phyloP scores from a whole-genome alignment of 192 early-diverging fungal genomes.

The Allomyces javanicus region DNA sequence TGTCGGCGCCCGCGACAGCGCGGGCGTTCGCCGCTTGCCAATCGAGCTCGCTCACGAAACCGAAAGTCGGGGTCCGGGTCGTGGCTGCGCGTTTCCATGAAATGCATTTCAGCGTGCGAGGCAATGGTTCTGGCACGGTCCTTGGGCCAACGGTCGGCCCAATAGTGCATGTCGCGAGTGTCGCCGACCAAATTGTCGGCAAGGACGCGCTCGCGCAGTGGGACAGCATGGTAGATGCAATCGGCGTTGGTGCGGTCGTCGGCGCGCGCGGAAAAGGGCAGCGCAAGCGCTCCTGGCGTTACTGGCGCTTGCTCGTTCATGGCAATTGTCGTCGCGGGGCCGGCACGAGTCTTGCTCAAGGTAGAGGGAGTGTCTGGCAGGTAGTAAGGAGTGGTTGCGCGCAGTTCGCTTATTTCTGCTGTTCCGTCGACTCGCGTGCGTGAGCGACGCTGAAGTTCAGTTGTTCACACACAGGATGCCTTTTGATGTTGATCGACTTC shows the following conservation, averaged over 20 bases:
- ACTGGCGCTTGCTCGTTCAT: too few species aligned
- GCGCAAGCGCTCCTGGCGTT: too few species aligned
- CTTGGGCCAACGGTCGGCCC: slow-evolving; percentile 6
- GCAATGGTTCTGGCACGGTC: slow-evolving; percentile 8
- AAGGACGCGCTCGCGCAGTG: neutral
- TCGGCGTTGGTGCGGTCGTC: neutral
- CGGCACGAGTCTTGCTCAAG: too few species aligned
- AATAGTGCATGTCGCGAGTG: slow-evolving; percentile 25
- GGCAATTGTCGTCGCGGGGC: too few species aligned
- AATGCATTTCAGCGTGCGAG: neutral
- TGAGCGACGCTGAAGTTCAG: too few species aligned
- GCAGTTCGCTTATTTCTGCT: too few species aligned
- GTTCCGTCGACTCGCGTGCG: too few species aligned
- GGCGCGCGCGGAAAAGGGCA: too few species aligned
- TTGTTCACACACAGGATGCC: too few species aligned
- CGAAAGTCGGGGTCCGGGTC: slow-evolving; percentile 17
- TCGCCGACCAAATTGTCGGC: slow-evolving; percentile 12
- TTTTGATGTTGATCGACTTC: too few species aligned
- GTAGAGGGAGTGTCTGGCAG: too few species aligned
- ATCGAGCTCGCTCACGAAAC: slow-evolving; percentile 22
- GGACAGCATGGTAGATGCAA: neutral
- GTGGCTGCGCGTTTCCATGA: slow-evolving; percentile 8
- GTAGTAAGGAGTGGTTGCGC: too few species aligned
- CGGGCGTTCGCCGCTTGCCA: slow-evolving; percentile 13
- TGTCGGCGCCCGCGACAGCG: slow-evolving; percentile 7